Percentiles rank a stretch among this genome's conserved stretches.
These are phyloP conservation scores for Neoboletus subvelutipes DNA, from an alignment of 768 basidiomycete genomes.

Conservation along the genomic window DNA sequence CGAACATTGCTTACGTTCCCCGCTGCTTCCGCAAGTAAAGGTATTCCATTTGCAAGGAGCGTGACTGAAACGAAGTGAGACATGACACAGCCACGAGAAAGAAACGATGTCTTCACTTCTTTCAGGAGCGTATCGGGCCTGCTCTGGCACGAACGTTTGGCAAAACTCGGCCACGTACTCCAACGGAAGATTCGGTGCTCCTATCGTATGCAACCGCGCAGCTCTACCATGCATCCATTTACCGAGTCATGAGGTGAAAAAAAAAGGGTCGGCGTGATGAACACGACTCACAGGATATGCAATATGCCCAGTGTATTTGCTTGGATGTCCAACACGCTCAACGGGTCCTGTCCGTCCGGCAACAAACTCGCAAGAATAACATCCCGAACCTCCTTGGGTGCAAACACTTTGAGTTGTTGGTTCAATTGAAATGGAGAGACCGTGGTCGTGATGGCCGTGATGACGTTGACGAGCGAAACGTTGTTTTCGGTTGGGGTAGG, in stretches of 20 bases:
- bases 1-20: conserved; percentile 49
- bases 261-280: background rate
- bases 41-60: conserved; percentile 62
- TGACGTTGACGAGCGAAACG: conserved; percentile 39
- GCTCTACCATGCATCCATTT: conserved; percentile 39
- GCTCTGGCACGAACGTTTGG: conserved; percentile 55
- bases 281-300: conserved; percentile 64
- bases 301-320: conserved; percentile 63
- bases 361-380: conserved; percentile 53
- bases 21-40: conserved; percentile 43
- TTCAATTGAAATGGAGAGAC: conserved; percentile 40
- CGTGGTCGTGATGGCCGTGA: conserved; percentile 47
- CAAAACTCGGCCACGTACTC: conserved; percentile 58
- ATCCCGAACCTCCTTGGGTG: conserved; percentile 60
- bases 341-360: conserved; percentile 64
- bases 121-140: conserved; percentile 67
- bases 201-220: conserved; percentile 49
- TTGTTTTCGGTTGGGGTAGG: conserved; percentile 2
- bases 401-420: conserved; percentile 43
- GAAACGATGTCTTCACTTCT: conserved; percentile 44
- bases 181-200: conserved; percentile 41
- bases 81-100: background rate
- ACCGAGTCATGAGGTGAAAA: background rate
- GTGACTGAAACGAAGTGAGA: conserved; percentile 47
- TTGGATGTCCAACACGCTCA: conserved; percentile 53